Evolutionary conservation across 495 filamentous ascomycete species (phyloP).

Genomic region (Penicillium goetzii): DNA sequence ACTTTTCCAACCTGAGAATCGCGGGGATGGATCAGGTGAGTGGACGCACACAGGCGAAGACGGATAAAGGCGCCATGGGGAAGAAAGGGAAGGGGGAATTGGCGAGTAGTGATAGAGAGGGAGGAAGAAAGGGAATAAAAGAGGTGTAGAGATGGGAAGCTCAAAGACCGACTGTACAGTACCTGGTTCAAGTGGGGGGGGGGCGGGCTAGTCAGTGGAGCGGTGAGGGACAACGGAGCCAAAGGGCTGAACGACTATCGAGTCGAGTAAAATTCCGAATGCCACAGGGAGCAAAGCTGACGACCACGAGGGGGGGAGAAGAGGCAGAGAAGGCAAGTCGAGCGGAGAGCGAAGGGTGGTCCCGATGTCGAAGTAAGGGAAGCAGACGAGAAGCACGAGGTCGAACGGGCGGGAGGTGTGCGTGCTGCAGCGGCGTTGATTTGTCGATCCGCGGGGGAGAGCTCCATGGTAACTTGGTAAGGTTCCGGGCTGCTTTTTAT

Average conservation of each 20-base stretch:
- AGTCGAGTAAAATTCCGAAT: background rate
- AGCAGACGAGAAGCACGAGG: background rate
- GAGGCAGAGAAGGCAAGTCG: background rate
- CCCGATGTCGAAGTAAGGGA: background rate
- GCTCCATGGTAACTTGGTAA: too few relatives aligned
- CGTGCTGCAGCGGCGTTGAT: slow-evolving; percentile 26
- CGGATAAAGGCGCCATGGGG: slow-evolving; percentile 22
- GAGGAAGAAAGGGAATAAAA: background rate
- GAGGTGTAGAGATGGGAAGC: slow-evolving; percentile 14
- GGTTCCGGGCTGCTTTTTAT: slow-evolving; percentile 1
- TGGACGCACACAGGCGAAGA: slow-evolving; percentile 26
- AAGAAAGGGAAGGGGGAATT: background rate
- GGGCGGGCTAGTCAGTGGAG: slow-evolving; percentile 12
- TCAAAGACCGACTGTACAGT: slow-evolving; percentile 27
- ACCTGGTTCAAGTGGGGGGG: slow-evolving; percentile 18
- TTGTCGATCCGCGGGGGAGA: slow-evolving; percentile 32
- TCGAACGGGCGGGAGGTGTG: slow-evolving; percentile 26
- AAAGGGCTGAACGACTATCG: background rate
- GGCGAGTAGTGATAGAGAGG: background rate
- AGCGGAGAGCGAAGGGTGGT: background rate
- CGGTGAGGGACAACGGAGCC: slow-evolving; percentile 10
- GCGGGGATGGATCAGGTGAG: slow-evolving; percentile 30
- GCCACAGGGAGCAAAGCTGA: background rate
- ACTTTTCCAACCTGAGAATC: slow-evolving; percentile 25
- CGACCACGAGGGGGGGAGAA: slow-evolving; percentile 6